Evolutionary conservation across 129 eudicot genomes (phyloP).

Genomic region (Solidago caesia): DNA sequence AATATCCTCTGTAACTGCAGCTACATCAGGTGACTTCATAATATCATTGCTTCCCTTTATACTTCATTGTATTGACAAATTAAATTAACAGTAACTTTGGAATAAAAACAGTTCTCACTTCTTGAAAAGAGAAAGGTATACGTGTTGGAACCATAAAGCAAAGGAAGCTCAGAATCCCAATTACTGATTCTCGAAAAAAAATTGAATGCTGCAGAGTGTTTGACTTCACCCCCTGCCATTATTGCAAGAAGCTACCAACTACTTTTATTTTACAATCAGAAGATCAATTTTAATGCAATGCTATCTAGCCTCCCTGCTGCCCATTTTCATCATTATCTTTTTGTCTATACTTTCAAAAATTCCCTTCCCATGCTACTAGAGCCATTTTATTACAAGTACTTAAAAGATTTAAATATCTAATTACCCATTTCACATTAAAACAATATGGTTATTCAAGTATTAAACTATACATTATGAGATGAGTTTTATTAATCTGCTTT

Average conservation of each 20-base stretch:
- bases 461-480: too few species aligned
- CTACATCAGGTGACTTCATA: too few species aligned
- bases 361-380: not conserved
- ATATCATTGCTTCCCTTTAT: too few species aligned
- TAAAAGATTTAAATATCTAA: not conserved
- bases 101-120: not conserved
- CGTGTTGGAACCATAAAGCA: conserved; percentile 16
- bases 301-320: conserved; percentile 6
- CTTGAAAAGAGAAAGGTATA: conserved; percentile 3
- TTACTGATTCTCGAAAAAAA: conserved; percentile 12
- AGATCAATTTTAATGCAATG: conserved; percentile 22
- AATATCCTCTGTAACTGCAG: too few species aligned
- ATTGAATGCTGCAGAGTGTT: conserved; percentile 13
- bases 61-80: not conserved
- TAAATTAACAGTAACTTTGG: too few species aligned
- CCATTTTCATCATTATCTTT: conserved; percentile 23
- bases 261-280: conserved; percentile 12
- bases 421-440: too few species aligned
- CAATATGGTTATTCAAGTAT: too few species aligned
- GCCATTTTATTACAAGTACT: not conserved
- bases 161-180: conserved; percentile 4
- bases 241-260: conserved; percentile 30
- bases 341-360: not conserved
- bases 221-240: conserved; percentile 24
- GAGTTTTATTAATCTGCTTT: too few species aligned